Base-by-base conservation (phyloP, 495 filamentous ascomycete genomes). In the Penicillium desertorum region DNA sequence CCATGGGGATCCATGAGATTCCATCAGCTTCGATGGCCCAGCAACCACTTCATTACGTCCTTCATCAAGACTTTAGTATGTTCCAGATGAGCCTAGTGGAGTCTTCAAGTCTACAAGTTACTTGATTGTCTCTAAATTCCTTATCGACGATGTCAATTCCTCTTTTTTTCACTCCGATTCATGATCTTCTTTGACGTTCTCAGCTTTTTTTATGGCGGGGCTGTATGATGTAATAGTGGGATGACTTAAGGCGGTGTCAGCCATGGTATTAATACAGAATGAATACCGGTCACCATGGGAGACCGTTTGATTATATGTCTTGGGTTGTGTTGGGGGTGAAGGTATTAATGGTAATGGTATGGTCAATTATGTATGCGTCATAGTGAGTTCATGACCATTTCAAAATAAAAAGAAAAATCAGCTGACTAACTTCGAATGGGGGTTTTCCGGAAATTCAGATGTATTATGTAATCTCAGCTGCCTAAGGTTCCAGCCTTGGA, bases 1-100 rank as follows among this genome's bases (percentile, higher is more conserved):
- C 76, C 63, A 75, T 53, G 51, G 67, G 62, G 53, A 70, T 79
- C 76, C 68, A 72, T 73, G 58, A 43, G 74, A 55, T 79, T 79
- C 76, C 70, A 79, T 61, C 44, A 17, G 12, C 62, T 73, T 74
- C 72, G 58, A 68, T 62, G 58, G 54, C 62, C 64, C 60, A 69
- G 58, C 66, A 67, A 69, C 62, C 60, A 59, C 50, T 12, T 45
- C 51, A 50, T 32, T 54, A 23, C 43, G 20, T 22, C 57, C 34
- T 62, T 59, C 57, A 39, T 44, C 52, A 49, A 56, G 16, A 16
- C n/a, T 22, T 57, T 52, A 36, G 56, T 16, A 23, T 32, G 34
- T 69, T 71, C 61, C 48, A 65, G 64, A 59, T 27, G 22, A 37
- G 45, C 42, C 61, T 12, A 58, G 59, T 58, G 57, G 61, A 34